phyloP scores from a whole-genome alignment of 106 monocot species.

The Amphibolis antarctica region DNA sequence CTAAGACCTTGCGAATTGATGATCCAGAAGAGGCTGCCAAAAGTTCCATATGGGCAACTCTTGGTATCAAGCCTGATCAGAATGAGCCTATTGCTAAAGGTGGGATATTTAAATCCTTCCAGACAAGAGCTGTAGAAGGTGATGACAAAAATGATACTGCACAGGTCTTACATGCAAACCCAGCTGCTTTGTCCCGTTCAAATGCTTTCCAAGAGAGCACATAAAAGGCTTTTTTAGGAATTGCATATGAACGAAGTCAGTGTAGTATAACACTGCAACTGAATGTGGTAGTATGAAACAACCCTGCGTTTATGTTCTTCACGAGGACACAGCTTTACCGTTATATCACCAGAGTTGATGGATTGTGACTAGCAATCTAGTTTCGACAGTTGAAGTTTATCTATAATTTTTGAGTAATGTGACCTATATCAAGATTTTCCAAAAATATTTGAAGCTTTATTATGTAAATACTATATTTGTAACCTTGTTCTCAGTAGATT shows the following conservation, averaged over 20 bases:
- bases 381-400: background rate
- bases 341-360: background rate
- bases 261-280: background rate
- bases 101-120: slow-evolving; percentile 48
- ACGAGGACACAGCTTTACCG: background rate
- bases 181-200: slow-evolving; percentile 79
- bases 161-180: slow-evolving; percentile 55
- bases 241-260: background rate
- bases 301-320: background rate
- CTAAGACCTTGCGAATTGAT: slow-evolving; percentile 77
- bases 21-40: slow-evolving; percentile 84
- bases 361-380: background rate
- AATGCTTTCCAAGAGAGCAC: slow-evolving; percentile 68
- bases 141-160: slow-evolving; percentile 15
- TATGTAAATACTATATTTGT: background rate
- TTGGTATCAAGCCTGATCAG: slow-evolving; percentile 56
- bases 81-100: slow-evolving; percentile 18
- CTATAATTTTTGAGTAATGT: background rate
- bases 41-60: slow-evolving; percentile 81
- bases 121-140: slow-evolving; percentile 19
- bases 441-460: slow-evolving; percentile 4
- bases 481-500: background rate
- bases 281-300: background rate
- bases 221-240: slow-evolving; percentile 11
- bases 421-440: background rate